Evolutionary conservation across 495 filamentous ascomycete species (phyloP).

Genomic region (Cercophora sp.): DNA sequence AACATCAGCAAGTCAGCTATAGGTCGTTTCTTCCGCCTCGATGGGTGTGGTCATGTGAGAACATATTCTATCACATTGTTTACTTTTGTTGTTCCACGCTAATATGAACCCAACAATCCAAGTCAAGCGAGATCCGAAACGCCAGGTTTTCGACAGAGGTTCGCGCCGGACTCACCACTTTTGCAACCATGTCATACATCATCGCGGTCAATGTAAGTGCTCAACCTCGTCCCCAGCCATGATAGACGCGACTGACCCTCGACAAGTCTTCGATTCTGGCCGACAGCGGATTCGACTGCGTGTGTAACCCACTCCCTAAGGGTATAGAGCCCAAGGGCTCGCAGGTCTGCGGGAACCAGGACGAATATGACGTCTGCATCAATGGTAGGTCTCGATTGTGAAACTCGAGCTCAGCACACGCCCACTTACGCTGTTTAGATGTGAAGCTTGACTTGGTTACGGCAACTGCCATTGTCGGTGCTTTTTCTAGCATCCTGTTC

Average conservation of each 20-base stretch:
- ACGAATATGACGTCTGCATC: constrained; percentile 42
- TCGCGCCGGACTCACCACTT: constrained; percentile 76
- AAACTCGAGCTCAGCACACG: too few relatives aligned
- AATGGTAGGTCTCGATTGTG: constrained; percentile 19
- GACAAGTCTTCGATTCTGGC: constrained; percentile 50
- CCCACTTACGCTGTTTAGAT: constrained; percentile 33
- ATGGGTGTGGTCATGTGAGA: constrained; percentile 65
- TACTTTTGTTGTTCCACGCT: too few relatives aligned
- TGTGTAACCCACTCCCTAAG: constrained; percentile 49
- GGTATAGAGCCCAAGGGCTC: constrained; percentile 15
- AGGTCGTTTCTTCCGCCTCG: constrained; percentile 68
- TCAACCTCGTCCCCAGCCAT: background rate
- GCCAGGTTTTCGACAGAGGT: constrained; percentile 71
- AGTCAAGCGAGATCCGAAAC: constrained; percentile 55
- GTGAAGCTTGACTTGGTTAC: constrained; percentile 74
- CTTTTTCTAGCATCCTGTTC: constrained; percentile 45
- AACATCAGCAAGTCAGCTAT: constrained; percentile 46
- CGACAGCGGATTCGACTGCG: constrained; percentile 64
- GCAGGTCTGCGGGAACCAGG: constrained; percentile 50
- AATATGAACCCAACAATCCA: constrained; percentile 17
- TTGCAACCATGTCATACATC: constrained; percentile 83
- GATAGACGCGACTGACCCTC: background rate
- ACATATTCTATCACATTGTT: too few relatives aligned
- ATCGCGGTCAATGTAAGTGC: constrained; percentile 53
- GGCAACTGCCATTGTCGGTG: constrained; percentile 69